Evolutionary conservation across 2,329 filamentous ascomycete species (phyloP), one percentile per base, ranked within the genome.

Genomic region (Ophiosphaerella herpotricha): DNA sequence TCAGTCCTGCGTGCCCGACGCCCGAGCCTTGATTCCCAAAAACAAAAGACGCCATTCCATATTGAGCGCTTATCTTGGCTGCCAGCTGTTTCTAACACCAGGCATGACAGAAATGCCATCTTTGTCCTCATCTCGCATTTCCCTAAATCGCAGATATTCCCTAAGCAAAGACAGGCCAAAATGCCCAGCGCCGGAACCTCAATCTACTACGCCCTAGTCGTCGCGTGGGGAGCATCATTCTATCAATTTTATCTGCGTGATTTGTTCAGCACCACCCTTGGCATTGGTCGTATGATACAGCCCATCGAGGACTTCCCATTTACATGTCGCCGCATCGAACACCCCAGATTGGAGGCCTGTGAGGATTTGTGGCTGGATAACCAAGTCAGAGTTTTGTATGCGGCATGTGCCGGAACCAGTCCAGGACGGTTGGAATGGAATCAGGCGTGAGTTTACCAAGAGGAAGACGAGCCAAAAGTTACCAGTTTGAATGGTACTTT

Each of bases 321-420:
- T 37, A 43, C 50, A 3, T 69, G 66, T 39, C 52, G 59, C 9
- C 57, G 61, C 13, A 35, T 69, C 5, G 46, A 54, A 23, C 57
- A 69, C 48, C 55, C 64, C 8, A 53, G 54, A 3, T 43, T 70
- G 13, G 60, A 68, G 37, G 66, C 55, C 5, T 69, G 66, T 38
- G 67, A 69, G 46, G 66, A 70, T 35, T 36, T 70, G 3, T 70
- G 67, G 65, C 54, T 70, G 6, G 66, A 70, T 38, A 48, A 64
- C 41, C 45, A 64, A 16, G 58, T 46, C 5, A 50, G 66, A 13
- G 52, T 58, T 2, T 9, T 70, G 14, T 70, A 70, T 52, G 67
- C 65, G 9, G 67, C 64, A 7, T 70, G 67, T 51, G 55, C 63
- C 5, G 64, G 64, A 4, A 64, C 63, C 0, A 33, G 50, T 40